A percentile compares a stretch with the other conserved stretches of the same genome.
These are phyloP conservation scores for Aspergillus panamensis DNA, from an alignment of 495 filamentous ascomycete species.

Conservation along the genomic window DNA sequence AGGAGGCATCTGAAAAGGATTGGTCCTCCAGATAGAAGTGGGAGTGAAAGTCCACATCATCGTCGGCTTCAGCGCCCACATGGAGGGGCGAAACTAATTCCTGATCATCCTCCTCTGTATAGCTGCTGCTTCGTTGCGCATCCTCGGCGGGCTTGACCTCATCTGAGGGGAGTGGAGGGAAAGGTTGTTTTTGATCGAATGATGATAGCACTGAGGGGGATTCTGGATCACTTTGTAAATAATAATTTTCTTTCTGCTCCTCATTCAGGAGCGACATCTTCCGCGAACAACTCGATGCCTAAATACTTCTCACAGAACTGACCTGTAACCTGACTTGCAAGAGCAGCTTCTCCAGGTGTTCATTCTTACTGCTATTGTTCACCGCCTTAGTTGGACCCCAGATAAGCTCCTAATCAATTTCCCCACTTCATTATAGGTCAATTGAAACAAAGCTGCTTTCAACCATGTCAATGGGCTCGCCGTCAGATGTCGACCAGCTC, in stretches of 20 bases:
- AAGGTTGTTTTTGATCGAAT: slow-evolving; percentile 40
- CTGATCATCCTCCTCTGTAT: slow-evolving; percentile 28
- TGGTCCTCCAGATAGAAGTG: slow-evolving; percentile 43
- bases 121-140: slow-evolving; percentile 26
- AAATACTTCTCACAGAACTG: background rate
- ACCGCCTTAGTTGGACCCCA: slow-evolving; percentile 4
- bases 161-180: slow-evolving; percentile 36
- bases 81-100: slow-evolving; percentile 30
- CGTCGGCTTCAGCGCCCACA: slow-evolving; percentile 34
- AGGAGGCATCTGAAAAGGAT: slow-evolving; percentile 37
- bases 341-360: background rate
- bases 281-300: background rate
- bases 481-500: too few species aligned
- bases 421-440: too few species aligned
- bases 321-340: background rate
- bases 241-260: slow-evolving; percentile 15
- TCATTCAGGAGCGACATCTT: slow-evolving; percentile 17
- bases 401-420: too few species aligned
- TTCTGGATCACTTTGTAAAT: slow-evolving; percentile 9
- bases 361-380: slow-evolving; percentile 5
- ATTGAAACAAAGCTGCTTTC: too few species aligned
- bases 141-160: slow-evolving; percentile 27
- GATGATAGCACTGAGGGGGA: slow-evolving; percentile 7
- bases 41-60: slow-evolving; percentile 47
- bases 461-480: too few species aligned